These are phyloP conservation scores for Cladosporium velox DNA, from an alignment of 2,329 filamentous ascomycete species.

Conservation along the genomic window DNA sequence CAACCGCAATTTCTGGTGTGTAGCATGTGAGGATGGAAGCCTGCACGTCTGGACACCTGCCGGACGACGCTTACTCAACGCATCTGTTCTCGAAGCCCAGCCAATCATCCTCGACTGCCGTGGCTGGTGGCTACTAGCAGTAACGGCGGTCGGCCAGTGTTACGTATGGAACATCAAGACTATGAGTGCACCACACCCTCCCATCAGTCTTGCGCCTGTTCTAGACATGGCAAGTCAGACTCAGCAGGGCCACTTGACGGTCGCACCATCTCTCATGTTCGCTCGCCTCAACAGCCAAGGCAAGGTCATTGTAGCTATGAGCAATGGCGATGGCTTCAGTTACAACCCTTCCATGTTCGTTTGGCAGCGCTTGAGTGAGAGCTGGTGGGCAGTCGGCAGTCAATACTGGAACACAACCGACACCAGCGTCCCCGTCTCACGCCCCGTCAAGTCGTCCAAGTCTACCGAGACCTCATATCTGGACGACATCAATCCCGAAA, in stretches of 20 bases:
- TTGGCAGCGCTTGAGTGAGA: slow-evolving; percentile 94
- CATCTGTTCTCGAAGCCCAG: slow-evolving; percentile 85
- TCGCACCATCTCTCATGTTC: slow-evolving; percentile 82
- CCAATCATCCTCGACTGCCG: slow-evolving; percentile 91
- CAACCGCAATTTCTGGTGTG: slow-evolving; percentile 88
- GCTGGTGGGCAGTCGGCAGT: slow-evolving; percentile 96
- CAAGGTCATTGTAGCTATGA: slow-evolving; percentile 83
- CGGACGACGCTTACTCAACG: slow-evolving; percentile 80
- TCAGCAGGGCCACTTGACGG: slow-evolving; percentile 75
- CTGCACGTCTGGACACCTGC: slow-evolving; percentile 91
- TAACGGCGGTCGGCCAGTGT: slow-evolving; percentile 84
- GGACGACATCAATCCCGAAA: slow-evolving; percentile 51
- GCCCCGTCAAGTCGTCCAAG: slow-evolving; percentile 16
- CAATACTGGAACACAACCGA: slow-evolving; percentile 99
- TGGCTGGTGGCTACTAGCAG: slow-evolving; percentile 84
- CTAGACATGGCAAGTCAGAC: slow-evolving; percentile 82
- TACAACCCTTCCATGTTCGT: slow-evolving; percentile 83
- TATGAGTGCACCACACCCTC: slow-evolving; percentile 76
- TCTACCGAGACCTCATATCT: slow-evolving; percentile 1
- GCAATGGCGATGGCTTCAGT: slow-evolving; percentile 90
- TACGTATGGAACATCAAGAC: slow-evolving; percentile 92
- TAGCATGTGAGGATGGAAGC: slow-evolving; percentile 88
- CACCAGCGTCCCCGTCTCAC: slow-evolving; percentile 68
- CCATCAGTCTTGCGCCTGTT: slow-evolving; percentile 83
- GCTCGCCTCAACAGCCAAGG: slow-evolving; percentile 88